phyloP scores from a whole-genome alignment of 192 early-diverging fungal species.

The Coemansia sp. region DNA sequence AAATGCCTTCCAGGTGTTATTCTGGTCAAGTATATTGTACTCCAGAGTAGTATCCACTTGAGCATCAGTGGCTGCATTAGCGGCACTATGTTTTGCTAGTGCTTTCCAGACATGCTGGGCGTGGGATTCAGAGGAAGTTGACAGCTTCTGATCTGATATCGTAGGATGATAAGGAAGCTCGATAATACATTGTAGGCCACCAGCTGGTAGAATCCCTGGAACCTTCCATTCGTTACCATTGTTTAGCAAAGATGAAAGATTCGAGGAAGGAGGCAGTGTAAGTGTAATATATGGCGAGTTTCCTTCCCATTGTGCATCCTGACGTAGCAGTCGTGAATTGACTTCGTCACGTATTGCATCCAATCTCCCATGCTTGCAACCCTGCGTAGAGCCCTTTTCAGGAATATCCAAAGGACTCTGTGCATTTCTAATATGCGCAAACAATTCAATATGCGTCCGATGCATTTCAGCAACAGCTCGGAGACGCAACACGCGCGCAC shows the following conservation, averaged over 20 bases:
- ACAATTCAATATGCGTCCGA: slow-evolving; percentile 12
- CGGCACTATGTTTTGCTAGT: neutral
- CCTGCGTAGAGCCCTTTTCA: neutral
- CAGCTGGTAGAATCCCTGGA: slow-evolving; percentile 14
- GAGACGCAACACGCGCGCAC: slow-evolving; percentile 23
- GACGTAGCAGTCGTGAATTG: slow-evolving; percentile 9
- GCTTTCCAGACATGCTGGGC: slow-evolving; percentile 24
- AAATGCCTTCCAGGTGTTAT: slow-evolving; percentile 15
- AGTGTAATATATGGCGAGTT: slow-evolving; percentile 19
- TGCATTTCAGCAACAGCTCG: slow-evolving; percentile 23
- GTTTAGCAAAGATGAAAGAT: too few relatives aligned
- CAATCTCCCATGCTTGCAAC: slow-evolving; percentile 6
- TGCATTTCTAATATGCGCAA: slow-evolving; percentile 1
- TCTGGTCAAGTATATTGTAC: slow-evolving; percentile 14
- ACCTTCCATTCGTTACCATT: neutral
- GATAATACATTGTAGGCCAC: slow-evolving; percentile 42
- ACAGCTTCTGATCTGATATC: neutral
- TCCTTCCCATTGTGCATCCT: slow-evolving; percentile 32
- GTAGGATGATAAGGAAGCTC: neutral
- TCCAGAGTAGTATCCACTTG: neutral
- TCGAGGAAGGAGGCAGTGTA: neutral
- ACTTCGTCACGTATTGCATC: slow-evolving; percentile 20
- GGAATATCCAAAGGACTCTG: neutral
- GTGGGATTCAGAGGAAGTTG: slow-evolving; percentile 22
- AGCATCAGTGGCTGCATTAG: neutral